Conservation (phyloP, 2,329 filamentous ascomycete genomes). For the Arthrobotrys entomopaga region DNA sequence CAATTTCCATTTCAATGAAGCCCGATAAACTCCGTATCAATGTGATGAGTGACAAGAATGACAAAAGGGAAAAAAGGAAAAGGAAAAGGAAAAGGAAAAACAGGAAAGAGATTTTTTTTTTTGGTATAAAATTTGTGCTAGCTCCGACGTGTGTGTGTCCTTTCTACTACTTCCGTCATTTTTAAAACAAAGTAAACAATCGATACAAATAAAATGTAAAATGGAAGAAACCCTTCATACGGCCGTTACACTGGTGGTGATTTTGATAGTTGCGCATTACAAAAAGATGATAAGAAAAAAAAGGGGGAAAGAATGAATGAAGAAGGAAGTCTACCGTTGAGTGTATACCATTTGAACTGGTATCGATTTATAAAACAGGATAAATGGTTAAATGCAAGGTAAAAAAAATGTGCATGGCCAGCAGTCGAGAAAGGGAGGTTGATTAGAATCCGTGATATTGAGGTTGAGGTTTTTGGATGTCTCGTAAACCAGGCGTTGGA, state of each 20-base stretch:
- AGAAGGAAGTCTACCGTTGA: constrained; percentile 43
- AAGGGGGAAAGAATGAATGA: constrained; percentile 14
- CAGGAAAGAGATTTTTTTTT: constrained; percentile 37
- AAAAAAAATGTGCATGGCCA: constrained; percentile 10
- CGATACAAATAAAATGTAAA: constrained; percentile 33
- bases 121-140: constrained; percentile 36
- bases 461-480: background rate
- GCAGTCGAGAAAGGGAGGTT: constrained; percentile 30
- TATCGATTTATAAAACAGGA: constrained; percentile 37
- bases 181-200: constrained; percentile 21
- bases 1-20: constrained; percentile 47
- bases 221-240: constrained; percentile 37
- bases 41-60: constrained; percentile 51
- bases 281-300: constrained; percentile 28
- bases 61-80: constrained; percentile 1
- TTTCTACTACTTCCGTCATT: constrained; percentile 54
- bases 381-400: constrained; percentile 3
- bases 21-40: constrained; percentile 54
- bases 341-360: constrained; percentile 52
- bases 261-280: constrained; percentile 40
- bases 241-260: constrained; percentile 44
- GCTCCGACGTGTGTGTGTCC: constrained; percentile 21
- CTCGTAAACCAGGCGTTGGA: constrained; percentile 5
- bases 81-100: constrained; percentile 3
- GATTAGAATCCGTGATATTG: constrained; percentile 33